Percentiles rank a stretch among this genome's conserved stretches.
Conservation (phyloP, 2,329 filamentous ascomycete species). For the Teratosphaeriaceae sp. region DNA sequence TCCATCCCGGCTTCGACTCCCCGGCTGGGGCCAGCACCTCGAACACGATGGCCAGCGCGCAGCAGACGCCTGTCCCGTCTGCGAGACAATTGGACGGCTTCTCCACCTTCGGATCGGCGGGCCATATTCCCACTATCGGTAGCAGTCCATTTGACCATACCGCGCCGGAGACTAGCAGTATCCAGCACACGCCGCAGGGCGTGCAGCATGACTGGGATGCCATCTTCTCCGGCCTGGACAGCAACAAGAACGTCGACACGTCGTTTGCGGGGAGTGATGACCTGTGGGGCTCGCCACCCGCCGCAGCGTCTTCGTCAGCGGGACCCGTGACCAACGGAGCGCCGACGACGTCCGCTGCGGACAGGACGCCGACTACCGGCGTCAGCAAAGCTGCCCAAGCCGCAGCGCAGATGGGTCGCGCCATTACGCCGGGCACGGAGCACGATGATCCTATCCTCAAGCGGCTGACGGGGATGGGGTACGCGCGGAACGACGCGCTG, state of each 20-base stretch:
- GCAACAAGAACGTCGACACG: conserved; percentile 24
- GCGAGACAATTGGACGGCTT: conserved; percentile 20
- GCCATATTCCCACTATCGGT: background rate
- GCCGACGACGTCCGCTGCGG: background rate
- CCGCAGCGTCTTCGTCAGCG: background rate
- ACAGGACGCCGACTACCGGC: conserved; percentile 6
- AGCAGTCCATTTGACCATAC: conserved; percentile 10
- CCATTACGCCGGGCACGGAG: conserved; percentile 64
- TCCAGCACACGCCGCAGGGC: conserved; percentile 33
- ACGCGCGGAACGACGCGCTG: conserved; percentile 65
- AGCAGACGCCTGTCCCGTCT: conserved; percentile 31
- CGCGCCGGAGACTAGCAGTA: conserved; percentile 12
- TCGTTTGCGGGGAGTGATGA: conserved; percentile 14
- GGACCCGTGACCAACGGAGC: conserved; percentile 3
- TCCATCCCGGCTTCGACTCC: conserved; percentile 76
- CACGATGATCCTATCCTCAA: conserved; percentile 91
- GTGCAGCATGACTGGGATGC: conserved; percentile 82
- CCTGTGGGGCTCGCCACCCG: conserved; percentile 19
- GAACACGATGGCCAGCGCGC: conserved; percentile 37
- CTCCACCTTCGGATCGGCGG: conserved; percentile 18
- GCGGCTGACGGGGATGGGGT: conserved; percentile 85
- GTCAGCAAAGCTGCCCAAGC: conserved; percentile 5
- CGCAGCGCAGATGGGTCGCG: conserved; percentile 50
- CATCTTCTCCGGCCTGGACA: conserved; percentile 77
- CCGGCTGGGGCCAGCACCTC: conserved; percentile 44